Percentiles rank a stretch among this genome's conserved stretches.
Conservation (phyloP, 1,284 basidiomycete species). For the Schizopora paradoxa region DNA sequence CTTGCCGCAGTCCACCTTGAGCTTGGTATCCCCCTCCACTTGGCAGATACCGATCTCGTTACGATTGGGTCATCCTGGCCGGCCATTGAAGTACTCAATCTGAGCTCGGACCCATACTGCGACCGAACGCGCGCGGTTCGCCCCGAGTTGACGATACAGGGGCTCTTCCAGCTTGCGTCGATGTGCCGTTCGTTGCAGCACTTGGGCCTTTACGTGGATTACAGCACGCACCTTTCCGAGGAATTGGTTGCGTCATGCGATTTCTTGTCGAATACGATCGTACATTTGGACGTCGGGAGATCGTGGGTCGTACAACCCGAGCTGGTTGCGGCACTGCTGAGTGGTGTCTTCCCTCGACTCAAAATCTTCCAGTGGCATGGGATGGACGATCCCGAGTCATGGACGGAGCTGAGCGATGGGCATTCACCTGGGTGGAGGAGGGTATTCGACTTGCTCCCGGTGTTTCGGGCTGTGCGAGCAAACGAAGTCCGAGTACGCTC, state of each 20-base stretch:
- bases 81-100: slow-evolving; percentile 14
- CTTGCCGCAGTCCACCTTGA: slow-evolving; percentile 17
- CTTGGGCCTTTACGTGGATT: slow-evolving; percentile 14
- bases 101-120: slow-evolving; percentile 16
- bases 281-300: slow-evolving; percentile 16
- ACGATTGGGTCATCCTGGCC: slow-evolving; percentile 11
- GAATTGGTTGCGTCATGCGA: neutral
- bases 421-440: slow-evolving; percentile 11
- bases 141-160: slow-evolving; percentile 6
- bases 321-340: slow-evolving; percentile 15
- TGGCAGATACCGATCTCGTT: slow-evolving; percentile 11
- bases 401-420: neutral
- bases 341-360: slow-evolving; percentile 15
- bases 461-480: slow-evolving; percentile 15
- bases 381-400: slow-evolving; percentile 2
- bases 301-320: slow-evolving; percentile 7
- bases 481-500: slow-evolving; percentile 9
- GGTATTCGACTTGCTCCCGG: slow-evolving; percentile 15
- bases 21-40: slow-evolving; percentile 14
- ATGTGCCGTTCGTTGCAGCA: slow-evolving; percentile 11
- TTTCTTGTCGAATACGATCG: slow-evolving; percentile 8
- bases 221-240: slow-evolving; percentile 1
- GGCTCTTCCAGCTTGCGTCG: slow-evolving; percentile 8
- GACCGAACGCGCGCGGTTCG: slow-evolving; percentile 7
- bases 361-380: slow-evolving; percentile 16